Evolutionary conservation across 306 rosid species (phyloP), one percentile per base, ranked within the genome.

Genomic region (Mucuna pruriens): DNA sequence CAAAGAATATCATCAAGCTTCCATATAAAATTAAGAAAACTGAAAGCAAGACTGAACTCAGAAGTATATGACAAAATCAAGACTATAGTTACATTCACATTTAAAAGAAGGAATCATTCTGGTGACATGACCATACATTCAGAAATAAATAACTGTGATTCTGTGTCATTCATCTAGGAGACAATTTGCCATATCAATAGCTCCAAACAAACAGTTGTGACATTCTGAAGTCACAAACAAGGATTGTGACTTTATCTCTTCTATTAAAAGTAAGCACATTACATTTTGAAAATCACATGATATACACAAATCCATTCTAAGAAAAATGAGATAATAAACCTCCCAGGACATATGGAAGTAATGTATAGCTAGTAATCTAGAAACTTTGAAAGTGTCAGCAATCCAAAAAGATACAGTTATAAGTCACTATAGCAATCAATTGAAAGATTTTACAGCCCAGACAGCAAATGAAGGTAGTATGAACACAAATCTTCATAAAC

Each of bases 171-270:
- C 60, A 72, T 55, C 45, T 20, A 45, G 20, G 9, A 60, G 40
- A 81, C 25, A 74, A 74, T 51, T 13, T 8, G 7, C 63, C 9
- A 63, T 20, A 20, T 29, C 79, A 61, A 38, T 34, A 76, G 19
- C 38, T 71, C 61, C 57, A 70, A 76, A 16, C 81, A 61, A 33
- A 61, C 61, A 76, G 60, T 76, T 58, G 10, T 64, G 34, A 49
- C 60, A 83, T 68, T 58, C 55, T 58, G 33, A 76, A 68, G 82
- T 48, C 49, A 20, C 68, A 71, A 77, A 25, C 40, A 60, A 82
- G 5, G 39, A 55, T 26, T 19, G 1, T 9, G 66, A 25, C 17
- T 9, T 34, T 23, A 57, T 39, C 42, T 25, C 39, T 67, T 42
- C 69, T 23, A 75, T 36, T 45, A 57, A 22, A 65, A 45, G 6